Evolutionary conservation across 345 rosid genomes (phyloP), one percentile per base, ranked within the genome.

Genomic region (Boechera divaricarpa): DNA sequence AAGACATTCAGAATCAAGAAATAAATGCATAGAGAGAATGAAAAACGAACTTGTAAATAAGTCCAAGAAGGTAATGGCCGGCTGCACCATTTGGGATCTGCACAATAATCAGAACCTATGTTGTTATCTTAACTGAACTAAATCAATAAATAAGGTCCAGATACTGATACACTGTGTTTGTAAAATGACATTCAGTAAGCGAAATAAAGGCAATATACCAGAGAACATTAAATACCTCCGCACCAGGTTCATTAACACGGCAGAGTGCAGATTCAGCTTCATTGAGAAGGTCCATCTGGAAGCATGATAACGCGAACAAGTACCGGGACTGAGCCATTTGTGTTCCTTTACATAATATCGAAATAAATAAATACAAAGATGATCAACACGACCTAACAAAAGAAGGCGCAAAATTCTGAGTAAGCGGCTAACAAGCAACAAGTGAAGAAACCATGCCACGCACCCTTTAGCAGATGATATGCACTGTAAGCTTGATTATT

Each of bases 1-100:
- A 42, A 33, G n/a, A 49, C 64, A 57, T 67, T 70, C 57, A 54
- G 56, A 69, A 62, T 54, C 39, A 53, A 65, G 21, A 61, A 1
- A 66, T 15, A 64, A 62, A 3, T 49, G 54, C 58, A 38, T 12
- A 79, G 57, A 74, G 54, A 53, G 59, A 59, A 18, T 36, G 33
- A 31, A 63, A 32, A 66, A 79, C 77, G 35, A 79, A 95, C 99
- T 96, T 93, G 89, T 90, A 89, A 77, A 95, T 83, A 75, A 93
- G 96, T 68, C 99, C 99, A 76, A 95, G 97, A 76, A 95, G 98
- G 81, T 89, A 95, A 83, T 91, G 98, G 74, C 99, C 98, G 39
- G 98, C 87, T 59, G 98, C 99, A 67, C 97, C 94, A 80, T 95
- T 91, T 28, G 99, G 99, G 73, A 95, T 86, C 99, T 95, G 77